Evolutionary conservation across 306 rosid genomes (phyloP), one percentile per base, ranked within the genome.

Genomic region (Purshia tridentata): DNA sequence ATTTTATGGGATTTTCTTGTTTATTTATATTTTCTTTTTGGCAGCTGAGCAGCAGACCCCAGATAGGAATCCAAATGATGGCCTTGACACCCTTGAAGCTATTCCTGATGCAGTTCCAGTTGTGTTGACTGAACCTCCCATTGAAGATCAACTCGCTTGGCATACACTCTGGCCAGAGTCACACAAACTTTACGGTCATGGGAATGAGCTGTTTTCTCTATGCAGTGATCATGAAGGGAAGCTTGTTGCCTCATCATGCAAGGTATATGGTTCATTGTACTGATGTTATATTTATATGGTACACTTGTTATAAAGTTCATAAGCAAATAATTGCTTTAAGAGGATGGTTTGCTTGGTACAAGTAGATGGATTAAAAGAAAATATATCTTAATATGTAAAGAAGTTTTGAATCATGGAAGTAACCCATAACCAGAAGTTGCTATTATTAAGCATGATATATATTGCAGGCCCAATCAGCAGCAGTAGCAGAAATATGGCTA

Each of bases 111-210:
- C 96, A 16, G 84, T 90, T 81, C 99, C 99, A 50, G 84, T 85
- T 29, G 93, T 75, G 73, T 83, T 95, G 72, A 85, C 96, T 56
- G 89, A 91, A 78, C 92, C 98, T 74, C 99, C 99, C 46, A 90
- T 95, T 69, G 99, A 95, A 86, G 98, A 95, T 81, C 99, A 95
- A 87, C 81, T 95, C 51, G 90, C 90, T 51, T 95, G 98, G 97
- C 92, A 95, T 74, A 95, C 99, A 35, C 90, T 94, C 10, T 91
- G 98, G 99, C 99, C 98, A 60, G 99, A 95, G 84, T 87, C 99
- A 8, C 98, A 95, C 77, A 95, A 95, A 78, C 96, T 95, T 72
- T 95, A 95, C 66, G 99, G 98, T 78, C 99, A 95, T 66, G 99
- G 99, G 74, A 95, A 95, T 80, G 99, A 95, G 52, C 84, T 95